Conservation (phyloP, 2,329 filamentous ascomycete genomes). For the Diaporthe destruens region DNA sequence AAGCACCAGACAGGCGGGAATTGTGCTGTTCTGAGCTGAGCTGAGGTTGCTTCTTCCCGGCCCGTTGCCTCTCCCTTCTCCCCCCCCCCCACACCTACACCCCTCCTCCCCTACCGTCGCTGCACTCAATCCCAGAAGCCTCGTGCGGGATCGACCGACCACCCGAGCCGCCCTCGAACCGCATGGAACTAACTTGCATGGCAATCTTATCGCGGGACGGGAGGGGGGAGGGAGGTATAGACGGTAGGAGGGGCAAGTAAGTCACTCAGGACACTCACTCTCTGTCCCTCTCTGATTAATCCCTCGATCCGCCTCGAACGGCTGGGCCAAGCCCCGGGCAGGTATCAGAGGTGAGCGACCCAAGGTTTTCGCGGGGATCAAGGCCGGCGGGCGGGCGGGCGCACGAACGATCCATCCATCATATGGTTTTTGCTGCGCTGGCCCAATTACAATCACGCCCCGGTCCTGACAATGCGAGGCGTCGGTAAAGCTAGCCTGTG, state of each 20-base stretch:
- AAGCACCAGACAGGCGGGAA: not conserved
- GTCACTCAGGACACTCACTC: too few relatives aligned
- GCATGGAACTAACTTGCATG: not conserved
- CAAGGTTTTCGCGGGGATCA: conserved; percentile 26
- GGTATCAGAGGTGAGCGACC: not conserved
- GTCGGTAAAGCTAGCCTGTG: conserved; percentile 11
- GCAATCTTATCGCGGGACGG: conserved; percentile 13
- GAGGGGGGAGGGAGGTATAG: not conserved
- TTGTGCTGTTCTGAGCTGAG: not conserved
- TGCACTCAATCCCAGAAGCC: conserved; percentile 16
- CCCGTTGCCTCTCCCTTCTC: too few relatives aligned
- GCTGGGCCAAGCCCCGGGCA: not conserved
- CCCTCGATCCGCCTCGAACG: conserved; percentile 8
- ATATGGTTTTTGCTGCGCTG: conserved; percentile 22
- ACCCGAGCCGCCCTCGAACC: conserved; percentile 9
- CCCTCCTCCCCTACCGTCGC: not conserved
- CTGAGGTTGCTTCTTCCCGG: conserved; percentile 16
- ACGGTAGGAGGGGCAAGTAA: not conserved
- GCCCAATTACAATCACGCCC: not conserved
- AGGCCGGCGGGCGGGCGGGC: conserved; percentile 11
- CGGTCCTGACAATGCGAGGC: not conserved
- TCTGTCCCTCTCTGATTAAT: not conserved
- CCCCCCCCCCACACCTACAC: not conserved
- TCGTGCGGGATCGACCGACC: conserved; percentile 19
- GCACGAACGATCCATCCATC: conserved; percentile 19